Conservation (phyloP, 192 early-diverging fungal genomes). For the Phlyctochytrium arcticum region DNA sequence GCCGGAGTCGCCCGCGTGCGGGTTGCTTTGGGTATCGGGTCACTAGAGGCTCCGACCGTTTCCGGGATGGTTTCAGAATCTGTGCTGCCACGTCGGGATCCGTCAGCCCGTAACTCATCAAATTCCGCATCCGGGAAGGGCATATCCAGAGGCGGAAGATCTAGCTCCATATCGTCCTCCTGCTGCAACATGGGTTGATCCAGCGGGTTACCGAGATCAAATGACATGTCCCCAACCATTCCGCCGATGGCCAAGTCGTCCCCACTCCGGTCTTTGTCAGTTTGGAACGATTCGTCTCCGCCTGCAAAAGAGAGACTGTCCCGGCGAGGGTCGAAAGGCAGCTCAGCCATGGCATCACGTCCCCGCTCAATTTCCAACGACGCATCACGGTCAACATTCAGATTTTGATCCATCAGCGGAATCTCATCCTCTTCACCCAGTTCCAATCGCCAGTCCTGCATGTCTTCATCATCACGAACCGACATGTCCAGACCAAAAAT, state of each 20-base stretch:
- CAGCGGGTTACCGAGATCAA: not conserved
- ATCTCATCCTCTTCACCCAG: constrained; percentile 36
- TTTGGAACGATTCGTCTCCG: not conserved
- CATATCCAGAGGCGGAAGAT: not conserved
- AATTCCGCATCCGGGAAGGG: constrained; percentile 2
- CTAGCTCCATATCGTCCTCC: constrained; percentile 14
- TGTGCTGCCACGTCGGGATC: too few relatives aligned
- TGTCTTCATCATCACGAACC: constrained; percentile 4
- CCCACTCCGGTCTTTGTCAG: not conserved
- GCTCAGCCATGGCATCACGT: constrained; percentile 38
- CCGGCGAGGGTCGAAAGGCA: constrained; percentile 17
- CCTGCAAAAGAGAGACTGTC: constrained; percentile 7
- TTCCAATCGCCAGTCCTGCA: constrained; percentile 33
- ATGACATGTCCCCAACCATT: not conserved
- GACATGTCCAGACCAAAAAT: constrained; percentile 12
- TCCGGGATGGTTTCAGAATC: too few relatives aligned
- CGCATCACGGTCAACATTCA: too few relatives aligned
- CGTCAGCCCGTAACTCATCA: too few relatives aligned
- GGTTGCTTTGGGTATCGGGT: too few relatives aligned
- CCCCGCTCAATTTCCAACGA: constrained; percentile 56
- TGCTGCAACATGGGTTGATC: not conserved
- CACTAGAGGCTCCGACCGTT: too few relatives aligned
- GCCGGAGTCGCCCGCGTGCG: too few relatives aligned
- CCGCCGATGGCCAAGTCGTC: constrained; percentile 14
- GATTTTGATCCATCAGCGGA: not conserved